A percentile compares a stretch with the other conserved stretches of the same genome.
Conservation (phyloP, 768 basidiomycete genomes). For the Phlebiopsis gigantea region DNA sequence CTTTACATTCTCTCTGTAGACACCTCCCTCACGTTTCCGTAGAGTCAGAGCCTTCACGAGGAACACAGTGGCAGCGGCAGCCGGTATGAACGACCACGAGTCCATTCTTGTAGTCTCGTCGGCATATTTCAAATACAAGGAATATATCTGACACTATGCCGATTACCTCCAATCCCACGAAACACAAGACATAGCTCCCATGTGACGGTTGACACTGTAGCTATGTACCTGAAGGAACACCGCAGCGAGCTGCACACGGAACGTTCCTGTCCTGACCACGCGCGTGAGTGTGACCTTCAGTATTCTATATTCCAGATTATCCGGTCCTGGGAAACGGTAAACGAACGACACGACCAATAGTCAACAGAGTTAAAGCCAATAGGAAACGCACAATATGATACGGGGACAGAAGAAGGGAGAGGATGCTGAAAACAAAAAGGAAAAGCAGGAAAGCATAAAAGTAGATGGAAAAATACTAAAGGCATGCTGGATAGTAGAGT, state of each 20-base stretch:
- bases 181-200: not conserved
- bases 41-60: conserved; percentile 21
- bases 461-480: not conserved
- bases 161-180: not conserved
- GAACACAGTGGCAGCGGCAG: conserved; percentile 24
- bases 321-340: conserved; percentile 1
- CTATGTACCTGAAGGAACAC: not conserved
- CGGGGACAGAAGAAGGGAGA: not conserved
- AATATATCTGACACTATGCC: not conserved
- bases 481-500: not conserved
- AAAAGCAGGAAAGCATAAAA: not conserved
- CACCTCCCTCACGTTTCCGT: not conserved
- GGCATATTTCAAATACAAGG: not conserved
- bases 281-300: not conserved
- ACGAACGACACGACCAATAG: conserved; percentile 5
- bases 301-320: conserved; percentile 7
- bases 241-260: not conserved
- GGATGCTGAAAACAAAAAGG: not conserved
- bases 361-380: conserved; percentile 3
- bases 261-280: not conserved
- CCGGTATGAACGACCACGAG: conserved; percentile 20
- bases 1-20: not conserved
- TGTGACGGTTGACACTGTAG: not conserved
- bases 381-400: not conserved
- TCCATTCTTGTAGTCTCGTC: no score